Evolutionary conservation across 2,329 filamentous ascomycete species (phyloP).

Genomic region (Teratosphaeria viscida): DNA sequence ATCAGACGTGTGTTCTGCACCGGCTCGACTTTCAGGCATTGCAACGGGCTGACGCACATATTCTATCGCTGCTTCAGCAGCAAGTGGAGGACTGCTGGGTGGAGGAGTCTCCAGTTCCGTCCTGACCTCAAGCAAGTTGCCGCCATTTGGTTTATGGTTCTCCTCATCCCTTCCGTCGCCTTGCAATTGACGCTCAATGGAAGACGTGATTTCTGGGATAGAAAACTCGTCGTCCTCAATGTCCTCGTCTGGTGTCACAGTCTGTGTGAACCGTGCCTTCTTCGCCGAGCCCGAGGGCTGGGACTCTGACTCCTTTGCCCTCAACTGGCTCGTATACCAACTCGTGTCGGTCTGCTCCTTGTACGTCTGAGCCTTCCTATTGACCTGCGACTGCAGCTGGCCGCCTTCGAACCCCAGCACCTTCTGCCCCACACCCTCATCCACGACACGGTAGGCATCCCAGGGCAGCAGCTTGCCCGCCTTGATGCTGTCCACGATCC

Average conservation of each 20-base stretch:
- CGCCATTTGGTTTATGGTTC: background rate
- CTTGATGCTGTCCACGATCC: constrained; percentile 81
- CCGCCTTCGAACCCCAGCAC: constrained; percentile 55
- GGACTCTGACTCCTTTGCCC: constrained; percentile 2
- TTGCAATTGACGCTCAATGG: constrained; percentile 22
- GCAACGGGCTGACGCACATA: background rate
- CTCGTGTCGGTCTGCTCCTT: constrained; percentile 70
- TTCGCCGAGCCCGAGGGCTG: constrained; percentile 1
- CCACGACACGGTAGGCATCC: constrained; percentile 72
- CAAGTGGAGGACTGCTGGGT: background rate
- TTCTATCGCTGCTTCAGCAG: background rate
- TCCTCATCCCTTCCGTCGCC: background rate
- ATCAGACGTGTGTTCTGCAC: background rate
- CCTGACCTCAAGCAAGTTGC: background rate
- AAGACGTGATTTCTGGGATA: constrained; percentile 23
- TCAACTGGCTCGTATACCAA: constrained; percentile 69
- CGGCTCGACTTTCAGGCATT: background rate
- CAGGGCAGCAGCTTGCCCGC: constrained; percentile 76
- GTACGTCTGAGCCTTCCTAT: constrained; percentile 54
- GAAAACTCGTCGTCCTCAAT: constrained; percentile 22
- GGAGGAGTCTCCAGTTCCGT: background rate
- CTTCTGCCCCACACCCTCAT: constrained; percentile 75
- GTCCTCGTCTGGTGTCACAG: constrained; percentile 22
- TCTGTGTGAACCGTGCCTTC: constrained; percentile 16
- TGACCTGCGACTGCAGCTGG: constrained; percentile 56